These are phyloP conservation scores for Mrakiaceae sp. DNA, from an alignment of 1,284 basidiomycete genomes.

Conservation along the genomic window DNA sequence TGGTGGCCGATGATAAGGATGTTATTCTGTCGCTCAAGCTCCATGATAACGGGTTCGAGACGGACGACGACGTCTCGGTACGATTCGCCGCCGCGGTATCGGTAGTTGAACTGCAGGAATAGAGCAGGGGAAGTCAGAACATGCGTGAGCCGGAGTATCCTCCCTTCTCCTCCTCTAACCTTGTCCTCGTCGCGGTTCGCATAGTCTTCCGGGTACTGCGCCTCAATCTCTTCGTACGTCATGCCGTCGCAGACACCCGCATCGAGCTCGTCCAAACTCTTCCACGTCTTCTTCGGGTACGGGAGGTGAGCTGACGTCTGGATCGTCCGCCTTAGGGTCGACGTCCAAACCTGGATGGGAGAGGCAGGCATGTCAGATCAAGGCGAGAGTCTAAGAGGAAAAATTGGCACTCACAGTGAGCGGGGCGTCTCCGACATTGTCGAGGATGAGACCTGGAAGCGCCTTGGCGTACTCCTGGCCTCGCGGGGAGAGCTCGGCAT, in stretches of 20 bases:
- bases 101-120: conserved; percentile 80
- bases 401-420: conserved; percentile 52
- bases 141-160: not conserved
- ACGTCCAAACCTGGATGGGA: conserved; percentile 72
- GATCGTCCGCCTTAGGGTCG: conserved; percentile 81
- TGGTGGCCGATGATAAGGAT: conserved; percentile 96
- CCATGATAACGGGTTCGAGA: conserved; percentile 97
- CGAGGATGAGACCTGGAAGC: conserved; percentile 73
- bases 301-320: conserved; percentile 76
- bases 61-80: conserved; percentile 93
- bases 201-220: conserved; percentile 94
- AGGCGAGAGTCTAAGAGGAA: conserved; percentile 20
- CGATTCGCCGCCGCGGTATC: conserved; percentile 88
- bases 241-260: conserved; percentile 98
- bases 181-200: conserved; percentile 77
- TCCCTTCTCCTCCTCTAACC: not conserved
- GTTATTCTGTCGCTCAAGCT: conserved; percentile 93
- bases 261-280: conserved; percentile 94
- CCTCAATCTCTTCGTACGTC: conserved; percentile 99
- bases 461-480: conserved; percentile 78
- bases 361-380: not conserved
- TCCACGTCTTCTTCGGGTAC: conserved; percentile 94
- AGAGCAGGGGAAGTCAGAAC: not conserved
- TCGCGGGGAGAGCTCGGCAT: conserved; percentile 71
- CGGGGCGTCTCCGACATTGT: conserved; percentile 80